phyloP scores from a whole-genome alignment of 2,329 filamentous ascomycete species.

The Scleromitrula shiraiana region DNA sequence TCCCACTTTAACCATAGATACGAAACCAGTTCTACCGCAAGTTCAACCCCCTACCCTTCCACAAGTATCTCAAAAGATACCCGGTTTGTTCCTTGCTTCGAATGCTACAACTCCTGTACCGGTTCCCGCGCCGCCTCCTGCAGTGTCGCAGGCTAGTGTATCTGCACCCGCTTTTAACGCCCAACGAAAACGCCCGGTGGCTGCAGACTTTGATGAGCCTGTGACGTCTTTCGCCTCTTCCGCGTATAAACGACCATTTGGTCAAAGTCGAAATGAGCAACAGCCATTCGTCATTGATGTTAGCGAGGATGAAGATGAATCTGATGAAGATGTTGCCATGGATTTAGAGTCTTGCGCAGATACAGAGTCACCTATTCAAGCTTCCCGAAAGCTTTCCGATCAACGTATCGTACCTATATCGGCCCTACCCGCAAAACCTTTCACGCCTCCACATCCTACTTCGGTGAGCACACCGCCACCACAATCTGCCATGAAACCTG shows the following conservation, averaged over 20 bases:
- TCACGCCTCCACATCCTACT: conserved; percentile 20
- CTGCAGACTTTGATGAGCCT: conserved; percentile 62
- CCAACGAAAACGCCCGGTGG: conserved; percentile 51
- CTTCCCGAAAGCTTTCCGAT: conserved; percentile 18
- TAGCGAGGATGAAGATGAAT: conserved; percentile 63
- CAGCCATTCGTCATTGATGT: conserved; percentile 72
- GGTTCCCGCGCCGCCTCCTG: conserved; percentile 1
- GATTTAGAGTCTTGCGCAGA: conserved; percentile 50
- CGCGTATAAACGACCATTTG: conserved; percentile 52
- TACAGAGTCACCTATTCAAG: conserved; percentile 29
- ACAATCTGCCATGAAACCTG: conserved; percentile 12
- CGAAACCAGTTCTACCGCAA: neutral
- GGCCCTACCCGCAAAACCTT: conserved; percentile 33
- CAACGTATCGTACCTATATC: conserved; percentile 29
- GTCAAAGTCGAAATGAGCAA: conserved; percentile 48
- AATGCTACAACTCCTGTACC: conserved; percentile 9
- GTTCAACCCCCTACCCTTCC: neutral
- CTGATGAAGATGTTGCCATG: conserved; percentile 59
- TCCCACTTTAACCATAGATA: neutral
- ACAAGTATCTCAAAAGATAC: conserved; percentile 10
- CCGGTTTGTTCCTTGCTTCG: conserved; percentile 26
- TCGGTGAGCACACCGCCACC: conserved; percentile 22
- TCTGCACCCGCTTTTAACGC: conserved; percentile 3
- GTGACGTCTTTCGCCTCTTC: conserved; percentile 29
- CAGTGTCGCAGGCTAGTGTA: conserved; percentile 1